Conservation (phyloP, 345 rosid species). For the Theobroma cacao region DNA sequence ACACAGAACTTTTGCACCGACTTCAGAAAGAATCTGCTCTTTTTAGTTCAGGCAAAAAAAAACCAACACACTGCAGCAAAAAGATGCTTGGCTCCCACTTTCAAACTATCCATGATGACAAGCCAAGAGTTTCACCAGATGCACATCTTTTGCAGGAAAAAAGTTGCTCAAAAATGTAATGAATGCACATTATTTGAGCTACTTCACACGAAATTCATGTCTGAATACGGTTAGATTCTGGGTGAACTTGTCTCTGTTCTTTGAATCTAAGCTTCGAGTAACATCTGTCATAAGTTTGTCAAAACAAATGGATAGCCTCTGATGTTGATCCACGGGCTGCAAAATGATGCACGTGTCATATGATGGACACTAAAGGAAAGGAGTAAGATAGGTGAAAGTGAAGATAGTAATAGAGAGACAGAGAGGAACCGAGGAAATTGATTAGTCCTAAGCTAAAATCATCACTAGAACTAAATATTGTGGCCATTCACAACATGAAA, state of each 20-base stretch:
- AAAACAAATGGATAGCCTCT: conserved; percentile 75
- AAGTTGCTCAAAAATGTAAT: not conserved
- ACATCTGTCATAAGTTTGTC: conserved; percentile 94
- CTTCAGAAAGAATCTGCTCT: conserved; percentile 11
- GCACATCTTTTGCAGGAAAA: conserved; percentile 15
- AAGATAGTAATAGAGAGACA: not conserved
- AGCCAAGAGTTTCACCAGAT: conserved; percentile 8
- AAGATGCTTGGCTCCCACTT: conserved; percentile 13
- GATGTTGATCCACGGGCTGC: conserved; percentile 94
- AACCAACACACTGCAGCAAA: conserved; percentile 10
- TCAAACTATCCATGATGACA: conserved; percentile 1
- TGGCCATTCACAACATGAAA: not conserved
- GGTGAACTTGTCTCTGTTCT: conserved; percentile 96
- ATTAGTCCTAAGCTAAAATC: not conserved
- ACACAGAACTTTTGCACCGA: conserved; percentile 3
- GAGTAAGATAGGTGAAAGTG: not conserved
- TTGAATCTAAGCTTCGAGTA: conserved; percentile 77
- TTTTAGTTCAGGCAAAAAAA: conserved; percentile 11
- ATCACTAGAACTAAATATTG: not conserved
- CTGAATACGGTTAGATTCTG: conserved; percentile 87
- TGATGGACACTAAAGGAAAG: conserved; percentile 4
- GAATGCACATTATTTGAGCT: conserved; percentile 9
- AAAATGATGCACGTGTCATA: conserved; percentile 16
- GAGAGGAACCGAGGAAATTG: not conserved
- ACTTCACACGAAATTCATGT: conserved; percentile 85